phyloP scores from a whole-genome alignment of 148 eudicot genomes.

The Silene latifolia region DNA sequence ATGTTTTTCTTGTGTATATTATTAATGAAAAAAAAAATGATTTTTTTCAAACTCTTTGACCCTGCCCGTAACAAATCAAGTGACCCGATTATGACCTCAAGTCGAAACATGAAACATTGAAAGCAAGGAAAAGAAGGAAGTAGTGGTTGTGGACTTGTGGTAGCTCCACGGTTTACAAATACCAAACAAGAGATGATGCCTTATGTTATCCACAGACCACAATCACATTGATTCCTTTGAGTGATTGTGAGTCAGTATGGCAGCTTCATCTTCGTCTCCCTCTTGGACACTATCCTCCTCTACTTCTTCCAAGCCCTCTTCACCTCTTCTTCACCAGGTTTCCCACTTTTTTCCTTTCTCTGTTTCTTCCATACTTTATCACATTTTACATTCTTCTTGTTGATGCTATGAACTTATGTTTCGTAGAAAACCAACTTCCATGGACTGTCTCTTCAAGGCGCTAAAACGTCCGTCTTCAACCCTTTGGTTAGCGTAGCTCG shows the following conservation, averaged over 20 bases:
- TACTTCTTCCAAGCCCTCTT: slow-evolving; percentile 19
- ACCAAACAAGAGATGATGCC: not conserved
- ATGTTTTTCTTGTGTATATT: too few species aligned
- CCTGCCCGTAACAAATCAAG: too few species aligned
- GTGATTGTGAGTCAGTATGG: slow-evolving; percentile 14
- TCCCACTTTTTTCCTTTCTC: not conserved
- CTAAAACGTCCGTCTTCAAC: slow-evolving; percentile 41
- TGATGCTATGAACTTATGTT: not conserved
- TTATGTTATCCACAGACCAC: not conserved
- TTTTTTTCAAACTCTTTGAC: too few species aligned
- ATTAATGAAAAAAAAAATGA: too few species aligned
- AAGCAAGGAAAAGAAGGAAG: too few species aligned
- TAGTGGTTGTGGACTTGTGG: not conserved
- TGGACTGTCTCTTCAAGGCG: slow-evolving; percentile 50
- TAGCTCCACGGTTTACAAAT: not conserved
- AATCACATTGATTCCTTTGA: not conserved
- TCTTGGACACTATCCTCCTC: slow-evolving; percentile 34
- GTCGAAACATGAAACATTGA: too few species aligned
- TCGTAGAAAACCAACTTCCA: slow-evolving; percentile 54
- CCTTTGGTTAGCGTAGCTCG: slow-evolving; percentile 28
- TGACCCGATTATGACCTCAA: too few species aligned
- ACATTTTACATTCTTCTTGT: not conserved
- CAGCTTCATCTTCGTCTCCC: slow-evolving; percentile 44
- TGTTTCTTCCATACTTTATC: not conserved
- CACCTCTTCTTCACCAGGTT: slow-evolving; percentile 38